These are phyloP conservation scores for Somion occarium DNA, from an alignment of 1,284 basidiomycete species.

Conservation along the genomic window DNA sequence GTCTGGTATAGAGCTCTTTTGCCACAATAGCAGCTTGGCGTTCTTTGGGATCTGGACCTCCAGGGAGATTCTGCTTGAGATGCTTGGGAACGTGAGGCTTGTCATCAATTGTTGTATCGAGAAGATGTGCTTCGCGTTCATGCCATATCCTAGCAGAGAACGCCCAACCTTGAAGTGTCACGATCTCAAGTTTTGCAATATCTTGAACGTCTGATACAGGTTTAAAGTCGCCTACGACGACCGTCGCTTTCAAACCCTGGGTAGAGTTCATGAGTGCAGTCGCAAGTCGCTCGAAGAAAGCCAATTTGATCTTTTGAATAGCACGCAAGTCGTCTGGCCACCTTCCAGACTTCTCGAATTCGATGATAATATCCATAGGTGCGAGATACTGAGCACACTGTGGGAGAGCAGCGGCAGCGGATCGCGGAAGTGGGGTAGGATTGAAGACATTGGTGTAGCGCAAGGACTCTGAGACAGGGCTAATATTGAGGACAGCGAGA, in stretches of 20 bases:
- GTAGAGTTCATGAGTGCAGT: slow-evolving; percentile 51
- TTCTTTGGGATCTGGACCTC: slow-evolving; percentile 34
- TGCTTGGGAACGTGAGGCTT: slow-evolving; percentile 34
- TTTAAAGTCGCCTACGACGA: slow-evolving; percentile 51
- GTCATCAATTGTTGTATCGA: slow-evolving; percentile 65
- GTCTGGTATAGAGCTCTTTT: slow-evolving; percentile 57
- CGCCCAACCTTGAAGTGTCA: slow-evolving; percentile 82
- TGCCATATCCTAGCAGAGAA: slow-evolving; percentile 86
- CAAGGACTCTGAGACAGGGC: slow-evolving; percentile 69
- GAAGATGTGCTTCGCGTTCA: slow-evolving; percentile 78
- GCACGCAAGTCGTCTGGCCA: slow-evolving; percentile 96
- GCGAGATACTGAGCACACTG: slow-evolving; percentile 61
- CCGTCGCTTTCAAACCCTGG: slow-evolving; percentile 49
- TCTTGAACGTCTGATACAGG: slow-evolving; percentile 62
- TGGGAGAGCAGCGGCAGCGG: slow-evolving; percentile 42
- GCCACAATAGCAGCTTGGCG: slow-evolving; percentile 59
- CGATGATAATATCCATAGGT: slow-evolving; percentile 70
- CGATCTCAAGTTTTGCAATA: slow-evolving; percentile 69
- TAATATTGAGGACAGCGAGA: slow-evolving; percentile 74
- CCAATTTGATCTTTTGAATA: slow-evolving; percentile 94
- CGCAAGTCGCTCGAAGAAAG: slow-evolving; percentile 82
- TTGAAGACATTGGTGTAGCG: slow-evolving; percentile 84
- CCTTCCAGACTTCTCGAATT: slow-evolving; percentile 86
- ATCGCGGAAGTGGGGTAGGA: slow-evolving; percentile 53
- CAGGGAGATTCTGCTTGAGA: slow-evolving; percentile 28